phyloP scores from a whole-genome alignment of 2,329 filamentous ascomycete genomes.

The Calonectria pauciramosa region DNA sequence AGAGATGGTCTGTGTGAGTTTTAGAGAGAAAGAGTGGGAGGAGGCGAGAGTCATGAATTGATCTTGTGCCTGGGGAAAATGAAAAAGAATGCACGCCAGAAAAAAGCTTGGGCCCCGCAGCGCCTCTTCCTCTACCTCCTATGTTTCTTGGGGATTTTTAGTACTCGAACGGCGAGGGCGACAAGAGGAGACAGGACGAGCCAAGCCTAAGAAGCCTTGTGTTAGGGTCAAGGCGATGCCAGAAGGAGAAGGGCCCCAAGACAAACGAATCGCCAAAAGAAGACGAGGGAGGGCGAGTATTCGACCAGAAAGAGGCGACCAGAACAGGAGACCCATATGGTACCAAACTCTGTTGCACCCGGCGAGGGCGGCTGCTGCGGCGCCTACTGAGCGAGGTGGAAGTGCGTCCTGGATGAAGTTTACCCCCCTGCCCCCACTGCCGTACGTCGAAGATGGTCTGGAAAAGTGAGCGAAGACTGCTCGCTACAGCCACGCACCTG shows the following conservation, averaged over 20 bases:
- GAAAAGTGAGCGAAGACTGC: conserved; percentile 1
- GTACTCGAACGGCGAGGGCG: not conserved
- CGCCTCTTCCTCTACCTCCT: not conserved
- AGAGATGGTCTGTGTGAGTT: conserved; percentile 10
- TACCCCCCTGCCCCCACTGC: not conserved
- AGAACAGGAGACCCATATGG: conserved; percentile 28
- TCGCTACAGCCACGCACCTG: not conserved
- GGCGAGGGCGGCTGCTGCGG: conserved; percentile 29
- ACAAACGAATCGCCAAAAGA: conserved; percentile 12
- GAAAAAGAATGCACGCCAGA: not conserved
- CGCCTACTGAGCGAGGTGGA: conserved; percentile 5
- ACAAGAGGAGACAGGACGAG: not conserved
- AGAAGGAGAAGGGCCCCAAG: conserved; percentile 1
- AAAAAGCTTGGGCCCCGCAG: not conserved
- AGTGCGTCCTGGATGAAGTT: conserved; percentile 5
- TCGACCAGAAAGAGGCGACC: conserved; percentile 4
- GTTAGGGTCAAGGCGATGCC: conserved; percentile 14
- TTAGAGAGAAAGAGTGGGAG: not conserved
- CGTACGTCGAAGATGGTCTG: conserved; percentile 12
- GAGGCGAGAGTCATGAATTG: not conserved
- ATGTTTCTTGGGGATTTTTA: not conserved
- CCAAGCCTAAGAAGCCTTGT: conserved; percentile 2
- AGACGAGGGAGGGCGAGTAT: conserved; percentile 9
- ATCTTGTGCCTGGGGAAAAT: conserved; percentile 3
- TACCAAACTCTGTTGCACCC: conserved; percentile 42